Evolutionary conservation across 306 rosid species (phyloP).

Genomic region (Herpetospermum pedunculosum): DNA sequence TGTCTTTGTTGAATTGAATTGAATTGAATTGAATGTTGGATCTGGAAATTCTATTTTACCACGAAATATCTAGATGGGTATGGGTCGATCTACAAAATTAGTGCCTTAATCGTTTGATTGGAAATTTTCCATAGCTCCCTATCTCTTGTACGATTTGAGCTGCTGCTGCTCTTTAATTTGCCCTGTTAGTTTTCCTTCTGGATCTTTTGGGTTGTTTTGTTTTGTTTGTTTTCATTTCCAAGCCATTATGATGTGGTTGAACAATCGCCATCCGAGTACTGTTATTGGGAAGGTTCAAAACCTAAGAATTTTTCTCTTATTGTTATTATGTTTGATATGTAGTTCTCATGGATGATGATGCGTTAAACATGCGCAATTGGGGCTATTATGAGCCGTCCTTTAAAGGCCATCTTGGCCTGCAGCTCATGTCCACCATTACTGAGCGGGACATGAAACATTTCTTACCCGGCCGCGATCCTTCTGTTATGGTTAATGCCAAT

Average conservation of each 20-base stretch:
- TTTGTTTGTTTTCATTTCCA: neutral
- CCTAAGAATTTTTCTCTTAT: constrained; percentile 10
- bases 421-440: constrained; percentile 78
- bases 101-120: neutral
- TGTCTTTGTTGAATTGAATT: too few species aligned
- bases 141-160: neutral
- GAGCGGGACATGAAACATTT: constrained; percentile 72
- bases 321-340: constrained; percentile 26
- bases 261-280: neutral
- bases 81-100: neutral
- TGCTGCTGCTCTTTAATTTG: neutral
- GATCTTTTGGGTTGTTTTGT: neutral
- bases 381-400: constrained; percentile 91
- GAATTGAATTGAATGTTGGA: neutral
- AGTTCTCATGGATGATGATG: constrained; percentile 92
- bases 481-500: constrained; percentile 42
- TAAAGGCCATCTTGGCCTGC: constrained; percentile 80
- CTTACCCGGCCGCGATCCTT: constrained; percentile 68
- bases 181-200: neutral
- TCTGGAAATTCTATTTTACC: neutral
- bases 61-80: neutral
- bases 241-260: neutral
- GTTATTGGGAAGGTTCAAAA: constrained; percentile 17
- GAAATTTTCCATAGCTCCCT: neutral
- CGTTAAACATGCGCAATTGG: constrained; percentile 91